Percentiles rank a stretch among this genome's conserved stretches.
phyloP scores from a whole-genome alignment of 768 basidiomycete species.

The Daedalea quercina region DNA sequence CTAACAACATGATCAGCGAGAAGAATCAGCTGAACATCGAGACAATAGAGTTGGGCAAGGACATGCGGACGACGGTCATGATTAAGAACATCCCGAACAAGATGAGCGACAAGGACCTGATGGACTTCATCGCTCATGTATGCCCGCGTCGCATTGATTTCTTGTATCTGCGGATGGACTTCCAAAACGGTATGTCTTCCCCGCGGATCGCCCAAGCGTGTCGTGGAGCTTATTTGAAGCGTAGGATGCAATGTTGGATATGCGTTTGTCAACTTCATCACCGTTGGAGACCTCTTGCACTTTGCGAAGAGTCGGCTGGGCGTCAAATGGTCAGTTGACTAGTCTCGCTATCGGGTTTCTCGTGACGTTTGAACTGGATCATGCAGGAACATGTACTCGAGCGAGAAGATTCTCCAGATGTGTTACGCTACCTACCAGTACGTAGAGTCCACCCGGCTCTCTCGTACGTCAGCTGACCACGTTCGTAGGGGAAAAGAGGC shows the following conservation, averaged over 20 bases:
- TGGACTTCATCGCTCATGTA: slow-evolving; percentile 60
- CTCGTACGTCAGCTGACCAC: too few species aligned
- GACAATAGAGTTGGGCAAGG: slow-evolving; percentile 68
- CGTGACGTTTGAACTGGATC: neutral
- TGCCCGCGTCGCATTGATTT: slow-evolving; percentile 80
- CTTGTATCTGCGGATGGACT: slow-evolving; percentile 84
- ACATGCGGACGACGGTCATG: slow-evolving; percentile 83
- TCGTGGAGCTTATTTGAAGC: neutral
- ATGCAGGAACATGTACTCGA: slow-evolving; percentile 83
- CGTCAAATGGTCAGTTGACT: slow-evolving; percentile 61
- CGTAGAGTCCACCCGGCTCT: too few species aligned
- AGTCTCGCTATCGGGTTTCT: slow-evolving; percentile 3
- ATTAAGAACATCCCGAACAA: slow-evolving; percentile 93
- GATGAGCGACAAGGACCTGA: slow-evolving; percentile 71
- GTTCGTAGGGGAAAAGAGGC: slow-evolving; percentile 89
- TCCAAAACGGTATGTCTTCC: slow-evolving; percentile 56
- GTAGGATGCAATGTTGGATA: slow-evolving; percentile 76
- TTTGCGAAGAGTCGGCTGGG: slow-evolving; percentile 74
- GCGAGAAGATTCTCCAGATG: slow-evolving; percentile 87
- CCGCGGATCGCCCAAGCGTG: neutral
- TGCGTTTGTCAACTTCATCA: slow-evolving; percentile 89
- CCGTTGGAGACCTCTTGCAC: slow-evolving; percentile 63
- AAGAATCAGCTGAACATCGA: slow-evolving; percentile 60
- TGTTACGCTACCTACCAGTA: slow-evolving; percentile 91
- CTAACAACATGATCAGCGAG: slow-evolving; percentile 17